A percentile compares a stretch with the other conserved stretches of the same genome.
Evolutionary conservation across 140 eudicot genomes (phyloP).

Genomic region (Cichorium intybus): DNA sequence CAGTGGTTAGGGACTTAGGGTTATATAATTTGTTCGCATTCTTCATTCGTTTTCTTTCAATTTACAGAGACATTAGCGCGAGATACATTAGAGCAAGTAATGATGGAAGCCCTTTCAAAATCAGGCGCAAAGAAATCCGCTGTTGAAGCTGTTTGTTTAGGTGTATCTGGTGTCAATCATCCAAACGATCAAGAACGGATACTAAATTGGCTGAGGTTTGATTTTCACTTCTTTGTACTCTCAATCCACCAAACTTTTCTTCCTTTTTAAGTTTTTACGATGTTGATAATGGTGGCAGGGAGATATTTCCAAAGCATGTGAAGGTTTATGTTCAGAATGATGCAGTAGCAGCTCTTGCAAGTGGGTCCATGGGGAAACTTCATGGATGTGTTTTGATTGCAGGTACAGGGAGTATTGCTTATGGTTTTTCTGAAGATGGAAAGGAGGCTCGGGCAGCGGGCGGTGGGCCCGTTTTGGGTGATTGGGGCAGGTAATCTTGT

Average conservation of each 20-base stretch:
- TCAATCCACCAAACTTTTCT: background rate
- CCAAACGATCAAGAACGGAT: slow-evolving; percentile 64
- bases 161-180: slow-evolving; percentile 86
- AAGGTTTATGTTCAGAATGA: slow-evolving; percentile 75
- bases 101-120: slow-evolving; percentile 60
- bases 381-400: slow-evolving; percentile 92
- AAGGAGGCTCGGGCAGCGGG: slow-evolving; percentile 91
- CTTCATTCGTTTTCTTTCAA: too few relatives aligned
- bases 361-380: slow-evolving; percentile 93
- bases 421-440: slow-evolving; percentile 79
- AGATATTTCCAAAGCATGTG: slow-evolving; percentile 52
- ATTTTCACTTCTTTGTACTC: background rate
- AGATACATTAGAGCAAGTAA: slow-evolving; percentile 59
- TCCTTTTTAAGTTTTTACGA: too few relatives aligned
- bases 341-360: slow-evolving; percentile 89
- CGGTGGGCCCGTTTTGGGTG: slow-evolving; percentile 93
- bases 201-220: slow-evolving; percentile 73
- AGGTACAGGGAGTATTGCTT: slow-evolving; percentile 93
- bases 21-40: background rate
- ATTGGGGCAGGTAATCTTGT: slow-evolving; percentile 79
- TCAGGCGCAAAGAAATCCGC: slow-evolving; percentile 50
- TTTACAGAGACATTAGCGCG: slow-evolving; percentile 69
- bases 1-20: background rate
- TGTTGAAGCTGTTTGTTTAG: slow-evolving; percentile 81
- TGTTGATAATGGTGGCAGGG: slow-evolving; percentile 42